Evolutionary conservation across 768 basidiomycete genomes (phyloP), one percentile per base, ranked within the genome.

Genomic region (Mycena leptocephala): DNA sequence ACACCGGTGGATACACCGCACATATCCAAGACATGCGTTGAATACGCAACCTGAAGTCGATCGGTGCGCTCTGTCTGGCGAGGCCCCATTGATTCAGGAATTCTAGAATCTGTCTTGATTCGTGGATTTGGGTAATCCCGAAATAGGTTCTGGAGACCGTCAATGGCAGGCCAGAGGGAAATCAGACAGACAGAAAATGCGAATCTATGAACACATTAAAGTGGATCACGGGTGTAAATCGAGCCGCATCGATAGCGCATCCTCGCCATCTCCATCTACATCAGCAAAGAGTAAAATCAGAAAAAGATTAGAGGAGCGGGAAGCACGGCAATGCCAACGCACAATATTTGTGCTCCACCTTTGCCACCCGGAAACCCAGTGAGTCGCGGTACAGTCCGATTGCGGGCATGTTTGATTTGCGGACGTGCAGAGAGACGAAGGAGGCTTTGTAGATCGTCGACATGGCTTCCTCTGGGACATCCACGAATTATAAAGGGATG

Each of bases 381-480:
- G 95, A 93, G 81, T 98, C 97, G 61, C 92, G 91, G 83, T 99
- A 99, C 67, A 99, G 87, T 14, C 90, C 92, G 55, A 99, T 92
- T 1, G 98, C 97, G 0, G 97, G 96, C 70, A 95, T 93, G 82
- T 99, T 99, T n/a, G 96, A 96, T 85, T 96, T 95, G 58, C 98
- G 91, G 33, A 99, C 97, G 79, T 99, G 97, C 26, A 99, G 87
- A 0, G 95, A 96, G 24, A 97, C 95, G 79, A 93, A 95, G 22
- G 92, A 84, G 0, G 97, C 97, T 41, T 92, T 90, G 87, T 97
- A 98, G n/a, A 96, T 90, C 2, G 92, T 91, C 18, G 91, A 89
- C 97, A 99, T 99, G 1, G 97, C 96, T 76, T 96, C 93, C 84
- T 99, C 97, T 97, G 81, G 30, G 39, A 20, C 2, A 35, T 32